Evolutionary conservation across 2,329 filamentous ascomycete genomes (phyloP).

Genomic region (Fusarium xylarioides): DNA sequence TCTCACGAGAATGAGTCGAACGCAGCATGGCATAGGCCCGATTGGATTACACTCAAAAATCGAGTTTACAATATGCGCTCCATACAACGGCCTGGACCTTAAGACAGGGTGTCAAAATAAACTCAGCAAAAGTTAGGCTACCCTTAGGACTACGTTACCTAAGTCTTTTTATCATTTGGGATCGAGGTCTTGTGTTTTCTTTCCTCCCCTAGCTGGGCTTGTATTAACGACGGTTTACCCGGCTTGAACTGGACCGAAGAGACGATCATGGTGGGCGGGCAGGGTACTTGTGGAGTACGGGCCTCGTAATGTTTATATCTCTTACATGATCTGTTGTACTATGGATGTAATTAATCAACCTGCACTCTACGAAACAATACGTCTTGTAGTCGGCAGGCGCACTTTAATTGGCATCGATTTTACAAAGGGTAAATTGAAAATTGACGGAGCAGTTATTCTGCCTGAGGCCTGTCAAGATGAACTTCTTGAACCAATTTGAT

Average conservation of each 20-base stretch:
- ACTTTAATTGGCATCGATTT: not conserved
- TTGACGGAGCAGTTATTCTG: not conserved
- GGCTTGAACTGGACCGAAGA: not conserved
- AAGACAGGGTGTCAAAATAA: too few species aligned
- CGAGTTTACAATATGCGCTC: conserved; percentile 9
- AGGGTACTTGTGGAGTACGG: conserved; percentile 1
- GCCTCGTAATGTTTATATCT: not conserved
- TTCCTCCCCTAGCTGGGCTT: not conserved
- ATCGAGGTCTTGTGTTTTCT: too few species aligned
- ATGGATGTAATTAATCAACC: not conserved
- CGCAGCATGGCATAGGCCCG: not conserved
- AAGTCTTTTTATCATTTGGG: too few species aligned
- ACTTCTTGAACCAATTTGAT: too few species aligned
- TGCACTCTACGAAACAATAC: not conserved
- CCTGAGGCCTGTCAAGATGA: too few species aligned
- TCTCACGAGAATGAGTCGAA: not conserved
- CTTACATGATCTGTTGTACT: not conserved
- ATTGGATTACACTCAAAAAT: not conserved
- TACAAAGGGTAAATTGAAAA: not conserved
- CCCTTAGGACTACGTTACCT: too few species aligned
- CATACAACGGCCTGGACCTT: conserved; percentile 2
- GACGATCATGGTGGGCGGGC: conserved; percentile 13
- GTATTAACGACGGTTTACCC: not conserved
- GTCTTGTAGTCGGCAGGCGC: not conserved
- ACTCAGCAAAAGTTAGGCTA: too few species aligned